Evolutionary conservation across 129 eudicot genomes (phyloP), one percentile per base, ranked within the genome.

Genomic region (Daucus carota): DNA sequence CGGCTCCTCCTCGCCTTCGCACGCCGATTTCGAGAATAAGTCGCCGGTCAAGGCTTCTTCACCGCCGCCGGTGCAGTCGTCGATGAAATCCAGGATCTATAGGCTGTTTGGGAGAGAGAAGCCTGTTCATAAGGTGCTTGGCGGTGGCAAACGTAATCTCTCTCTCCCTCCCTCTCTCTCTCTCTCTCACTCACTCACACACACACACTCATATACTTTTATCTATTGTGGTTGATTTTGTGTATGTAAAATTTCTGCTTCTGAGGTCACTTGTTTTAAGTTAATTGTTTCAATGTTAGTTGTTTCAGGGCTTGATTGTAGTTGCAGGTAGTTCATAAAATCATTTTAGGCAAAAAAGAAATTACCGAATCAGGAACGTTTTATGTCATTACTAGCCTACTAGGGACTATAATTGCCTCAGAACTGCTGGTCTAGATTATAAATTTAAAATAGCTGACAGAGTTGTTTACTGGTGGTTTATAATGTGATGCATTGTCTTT

Each of bases 81-180:
- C 81, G 43, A 73, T 84, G 20, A 81, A 88, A 76, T 78, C 59
- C 28, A 87, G 85, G 90, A 73, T 83, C 59, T 83, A 26, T 45
- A 82, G 90, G 15, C 42, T 89, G 69, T 92, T 89, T 45, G 96
- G 90, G 12, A 81, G 92, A 32, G 89, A 92, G 72, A 87, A 82
- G 43, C 91, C 97, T 70, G 88, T 92, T 77, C 97, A 89, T 77
- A 78, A 88, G 80, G 91, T 88, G 33, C 86, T 93, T 43, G 98
- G 97, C 44, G 98, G 97, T 31, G 98, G 98, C 65, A 90, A 90
- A 84, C 96, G 97, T 93, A 84, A 40, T 45, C 90, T 15, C 67
- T 57, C 45, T 26, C 10, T 59, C 31, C 3, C 5, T 75, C 28
- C 32, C 72, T 46, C 8, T 34, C 6, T 31, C 38, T 24, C 20